Evolutionary conservation across 805 yeast species (phyloP).

Genomic region (Zygosaccharomyces bisporus): DNA sequence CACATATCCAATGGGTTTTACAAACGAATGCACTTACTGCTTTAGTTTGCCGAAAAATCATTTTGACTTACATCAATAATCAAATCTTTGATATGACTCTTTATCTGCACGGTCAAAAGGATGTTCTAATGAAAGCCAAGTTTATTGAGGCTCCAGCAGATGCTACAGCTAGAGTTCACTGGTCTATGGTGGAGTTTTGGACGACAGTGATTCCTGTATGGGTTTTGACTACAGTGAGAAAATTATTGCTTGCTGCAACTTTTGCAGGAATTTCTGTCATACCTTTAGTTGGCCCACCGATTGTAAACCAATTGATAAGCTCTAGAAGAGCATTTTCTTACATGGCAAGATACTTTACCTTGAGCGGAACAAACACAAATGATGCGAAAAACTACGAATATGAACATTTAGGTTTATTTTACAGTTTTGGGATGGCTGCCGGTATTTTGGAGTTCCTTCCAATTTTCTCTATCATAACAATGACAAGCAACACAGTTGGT

Average conservation of each 20-base stretch:
- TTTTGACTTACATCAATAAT: constrained; percentile 25
- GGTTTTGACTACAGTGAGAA: constrained; percentile 10
- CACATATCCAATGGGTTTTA: constrained; percentile 32
- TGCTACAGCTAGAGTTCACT: neutral
- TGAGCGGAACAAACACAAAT: constrained; percentile 21
- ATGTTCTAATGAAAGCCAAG: constrained; percentile 19
- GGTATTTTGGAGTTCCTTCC: constrained; percentile 54
- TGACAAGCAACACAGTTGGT: constrained; percentile 56
- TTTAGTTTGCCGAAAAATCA: constrained; percentile 23
- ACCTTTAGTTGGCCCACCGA: constrained; percentile 36
- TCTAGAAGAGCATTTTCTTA: constrained; percentile 30
- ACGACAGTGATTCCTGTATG: constrained; percentile 17
- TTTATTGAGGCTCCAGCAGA: constrained; percentile 8
- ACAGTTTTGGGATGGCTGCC: constrained; percentile 51
- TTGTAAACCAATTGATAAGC: constrained; percentile 27
- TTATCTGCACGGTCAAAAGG: constrained; percentile 17
- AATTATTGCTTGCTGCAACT: constrained; percentile 9
- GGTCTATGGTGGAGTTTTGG: constrained; percentile 20
- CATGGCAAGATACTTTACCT: constrained; percentile 25
- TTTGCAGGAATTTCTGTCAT: constrained; percentile 27
- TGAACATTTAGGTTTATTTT: constrained; percentile 39
- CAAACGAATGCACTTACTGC: constrained; percentile 30
- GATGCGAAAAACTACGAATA: constrained; percentile 37
- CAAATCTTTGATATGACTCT: constrained; percentile 26
- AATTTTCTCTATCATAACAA: constrained; percentile 48